Evolutionary conservation across 2,329 filamentous ascomycete genomes (phyloP).

Genomic region (Aspergillus brunneoviolaceus): DNA sequence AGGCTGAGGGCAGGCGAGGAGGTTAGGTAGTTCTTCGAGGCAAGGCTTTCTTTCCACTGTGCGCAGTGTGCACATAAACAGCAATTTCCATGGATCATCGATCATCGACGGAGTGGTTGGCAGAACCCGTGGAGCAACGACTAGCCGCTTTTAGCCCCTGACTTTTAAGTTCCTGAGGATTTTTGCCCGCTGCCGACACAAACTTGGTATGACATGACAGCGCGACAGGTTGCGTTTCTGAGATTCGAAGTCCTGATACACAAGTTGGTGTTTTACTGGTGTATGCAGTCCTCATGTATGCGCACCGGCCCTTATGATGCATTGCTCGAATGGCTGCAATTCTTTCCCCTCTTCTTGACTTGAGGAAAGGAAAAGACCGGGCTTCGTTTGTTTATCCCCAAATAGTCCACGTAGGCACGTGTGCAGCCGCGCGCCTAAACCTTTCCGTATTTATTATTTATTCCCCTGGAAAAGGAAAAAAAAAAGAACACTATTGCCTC

Average conservation of each 20-base stretch:
- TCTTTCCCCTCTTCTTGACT: too few species aligned
- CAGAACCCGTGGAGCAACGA: constrained; percentile 16
- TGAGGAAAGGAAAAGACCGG: background rate
- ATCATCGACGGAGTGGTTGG: constrained; percentile 11
- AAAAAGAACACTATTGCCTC: background rate
- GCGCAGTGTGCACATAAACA: too few species aligned
- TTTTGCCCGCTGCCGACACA: background rate
- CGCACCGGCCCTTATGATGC: too few species aligned
- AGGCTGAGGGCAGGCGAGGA: constrained; percentile 1
- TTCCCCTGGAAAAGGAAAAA: background rate
- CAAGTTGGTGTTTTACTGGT: too few species aligned
- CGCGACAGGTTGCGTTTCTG: background rate
- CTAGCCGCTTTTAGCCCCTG: constrained; percentile 8
- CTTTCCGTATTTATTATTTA: background rate
- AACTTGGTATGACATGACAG: background rate
- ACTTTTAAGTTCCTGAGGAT: too few species aligned
- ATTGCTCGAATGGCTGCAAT: too few species aligned
- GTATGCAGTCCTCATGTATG: too few species aligned
- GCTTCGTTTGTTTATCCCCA: background rate
- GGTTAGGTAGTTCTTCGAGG: constrained; percentile 8
- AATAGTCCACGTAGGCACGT: background rate
- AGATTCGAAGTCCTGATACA: too few species aligned
- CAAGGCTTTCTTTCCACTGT: too few species aligned
- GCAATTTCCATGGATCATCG: constrained; percentile 8
- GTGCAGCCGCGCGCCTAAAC: background rate